Evolutionary conservation across 2,329 filamentous ascomycete genomes (phyloP), one percentile per base, ranked within the genome.

Genomic region (Nemania bipapillata): DNA sequence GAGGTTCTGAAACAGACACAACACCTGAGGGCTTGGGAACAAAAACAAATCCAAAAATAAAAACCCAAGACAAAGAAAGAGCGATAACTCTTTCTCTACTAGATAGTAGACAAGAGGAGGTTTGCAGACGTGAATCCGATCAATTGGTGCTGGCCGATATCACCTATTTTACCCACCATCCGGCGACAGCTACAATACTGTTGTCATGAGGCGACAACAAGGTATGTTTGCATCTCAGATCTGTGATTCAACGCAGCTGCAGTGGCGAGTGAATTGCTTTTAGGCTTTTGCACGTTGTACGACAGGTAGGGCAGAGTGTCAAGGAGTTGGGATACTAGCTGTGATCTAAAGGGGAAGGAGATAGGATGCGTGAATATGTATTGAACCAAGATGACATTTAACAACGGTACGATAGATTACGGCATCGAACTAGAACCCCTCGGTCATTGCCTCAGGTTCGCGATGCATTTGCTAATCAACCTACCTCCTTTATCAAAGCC

Each of bases 371-470:
- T 17, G 45, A 49, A 22, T 49, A 20, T 49, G 47, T 50, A 28
- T 50, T 26, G 24, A 26, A 28, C 4, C 4, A 26, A 50, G 12
- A 67, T 67, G 40, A 59, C 54, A 26, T 22, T 32, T 17, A 30
- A 49, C 40, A 22, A 45, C 52, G 26, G 42, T 20, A 45, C 52
- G 26, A 32, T 20, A 12, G 42, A 30, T 47, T 50, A 28, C 28
- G 5, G 40, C 57, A 42, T 37, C 53, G 32, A 59, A 37, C 56
- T 37, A 42, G 32, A 59, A 37, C 56, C 40, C 35, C 50, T 64
- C 60, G 50, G 24, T 49, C 35, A 35, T 24, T 50, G 60, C 65
- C 54, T 67, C 59, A 59, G 37, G 37, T 47, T 49, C 37, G 30
- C 22, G 22, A 63, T 61, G 35, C 50, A 47, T 50, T 49, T 52